Evolutionary conservation across 169 alveolate species (phyloP).

Genomic region (Plasmodium sp.): DNA sequence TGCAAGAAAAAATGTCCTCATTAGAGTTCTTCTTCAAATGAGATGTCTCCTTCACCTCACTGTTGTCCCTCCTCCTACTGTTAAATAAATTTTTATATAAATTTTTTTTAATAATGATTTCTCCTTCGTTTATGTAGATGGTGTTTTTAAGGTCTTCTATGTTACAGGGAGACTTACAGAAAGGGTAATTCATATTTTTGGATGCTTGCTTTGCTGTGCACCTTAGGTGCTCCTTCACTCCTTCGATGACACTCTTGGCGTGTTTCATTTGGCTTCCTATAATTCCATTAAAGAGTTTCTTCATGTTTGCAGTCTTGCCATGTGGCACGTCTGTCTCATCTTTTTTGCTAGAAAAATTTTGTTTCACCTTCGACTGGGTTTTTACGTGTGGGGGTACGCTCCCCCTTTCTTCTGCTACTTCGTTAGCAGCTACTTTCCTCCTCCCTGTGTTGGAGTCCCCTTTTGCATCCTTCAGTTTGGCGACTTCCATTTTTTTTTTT

Average conservation of each 20-base stretch:
- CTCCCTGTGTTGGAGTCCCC: background rate
- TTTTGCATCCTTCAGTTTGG: background rate
- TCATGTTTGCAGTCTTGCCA: background rate
- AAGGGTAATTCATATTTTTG: conserved; percentile 60
- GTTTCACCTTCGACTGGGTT: background rate
- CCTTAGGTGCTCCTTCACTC: conserved; percentile 48
- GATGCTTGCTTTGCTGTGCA: conserved; percentile 54
- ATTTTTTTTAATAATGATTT: conserved; percentile 40
- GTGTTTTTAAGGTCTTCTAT: conserved; percentile 41
- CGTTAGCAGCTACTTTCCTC: background rate
- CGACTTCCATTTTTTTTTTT: background rate
- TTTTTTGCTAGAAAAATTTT: background rate
- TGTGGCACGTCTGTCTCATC: background rate
- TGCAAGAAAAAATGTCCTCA: conserved; percentile 33
- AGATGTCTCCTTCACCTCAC: background rate
- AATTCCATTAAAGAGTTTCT: conserved; percentile 33
- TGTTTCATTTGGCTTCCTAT: conserved; percentile 49
- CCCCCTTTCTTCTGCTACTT: background rate
- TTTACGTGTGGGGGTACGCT: background rate
- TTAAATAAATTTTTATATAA: conserved; percentile 14
- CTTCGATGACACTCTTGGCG: conserved; percentile 54
- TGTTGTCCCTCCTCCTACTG: background rate
- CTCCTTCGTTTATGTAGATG: conserved; percentile 51
- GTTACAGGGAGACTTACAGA: conserved; percentile 69
- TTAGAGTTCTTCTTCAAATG: background rate